Conservation (phyloP, 192 early-diverging fungal species). For the Umbelopsis isabellina region DNA sequence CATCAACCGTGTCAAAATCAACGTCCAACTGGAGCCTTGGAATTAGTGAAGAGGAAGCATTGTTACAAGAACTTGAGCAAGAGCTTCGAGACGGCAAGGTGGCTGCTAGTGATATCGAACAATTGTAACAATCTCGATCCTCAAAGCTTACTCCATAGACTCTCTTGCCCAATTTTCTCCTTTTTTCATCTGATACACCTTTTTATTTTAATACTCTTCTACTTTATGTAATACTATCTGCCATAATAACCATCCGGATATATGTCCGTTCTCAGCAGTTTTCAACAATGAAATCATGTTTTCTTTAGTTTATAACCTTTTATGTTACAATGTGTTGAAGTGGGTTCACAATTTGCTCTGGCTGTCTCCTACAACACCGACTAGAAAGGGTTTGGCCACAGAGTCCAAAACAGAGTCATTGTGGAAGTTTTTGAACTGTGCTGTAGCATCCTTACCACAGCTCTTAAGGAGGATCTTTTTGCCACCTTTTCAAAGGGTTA, state of each 20-base stretch:
- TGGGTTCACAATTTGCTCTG: constrained; percentile 5
- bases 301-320: not conserved
- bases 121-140: not conserved
- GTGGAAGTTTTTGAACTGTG: constrained; percentile 77
- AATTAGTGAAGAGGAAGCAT: constrained; percentile 28
- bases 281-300: not conserved
- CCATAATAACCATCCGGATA: no score
- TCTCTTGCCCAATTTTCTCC: not conserved
- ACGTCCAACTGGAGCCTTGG: constrained; percentile 1
- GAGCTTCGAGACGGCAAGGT: constrained; percentile 30
- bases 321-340: not conserved
- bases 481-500: constrained; percentile 62
- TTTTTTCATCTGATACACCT: not conserved
- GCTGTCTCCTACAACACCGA: not conserved
- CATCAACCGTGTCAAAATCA: not conserved
- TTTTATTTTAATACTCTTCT: no score
- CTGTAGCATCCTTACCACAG: constrained; percentile 73
- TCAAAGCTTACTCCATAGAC: not conserved
- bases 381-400: constrained; percentile 1
- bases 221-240: no score
- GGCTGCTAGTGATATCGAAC: not conserved
- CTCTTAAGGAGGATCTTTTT: constrained; percentile 80
- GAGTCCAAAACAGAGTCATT: constrained; percentile 8
- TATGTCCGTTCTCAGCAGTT: no score
- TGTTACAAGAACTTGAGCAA: constrained; percentile 28